These are phyloP conservation scores for California macrophylla DNA, from an alignment of 441 rosid species.

Conservation along the genomic window DNA sequence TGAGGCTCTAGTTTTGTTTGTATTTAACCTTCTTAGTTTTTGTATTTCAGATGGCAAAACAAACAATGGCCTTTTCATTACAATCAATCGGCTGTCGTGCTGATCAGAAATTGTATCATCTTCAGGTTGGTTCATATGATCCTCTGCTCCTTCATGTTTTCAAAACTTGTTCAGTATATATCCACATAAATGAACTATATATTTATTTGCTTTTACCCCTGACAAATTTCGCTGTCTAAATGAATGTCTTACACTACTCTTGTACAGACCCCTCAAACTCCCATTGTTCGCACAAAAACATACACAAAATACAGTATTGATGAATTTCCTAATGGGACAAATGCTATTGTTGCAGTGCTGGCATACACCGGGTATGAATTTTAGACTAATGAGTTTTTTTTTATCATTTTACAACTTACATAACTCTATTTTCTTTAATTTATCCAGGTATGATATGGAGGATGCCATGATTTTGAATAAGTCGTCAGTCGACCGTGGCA, in stretches of 20 bases:
- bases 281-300: conserved; percentile 73
- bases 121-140: conserved; percentile 45
- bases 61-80: conserved; percentile 87
- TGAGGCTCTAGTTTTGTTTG: neutral
- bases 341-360: conserved; percentile 96
- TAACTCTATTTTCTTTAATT: conserved; percentile 13
- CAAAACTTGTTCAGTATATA: neutral
- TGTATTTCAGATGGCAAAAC: conserved; percentile 76
- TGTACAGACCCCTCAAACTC: conserved; percentile 92
- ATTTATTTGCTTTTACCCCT: neutral
- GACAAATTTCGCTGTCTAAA: too few relatives aligned
- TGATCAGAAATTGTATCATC: conserved; percentile 91
- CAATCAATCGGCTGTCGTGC: conserved; percentile 77
- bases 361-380: conserved; percentile 77
- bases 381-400: conserved; percentile 11
- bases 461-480: conserved; percentile 97
- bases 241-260: neutral
- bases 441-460: conserved; percentile 87
- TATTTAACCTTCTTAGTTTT: neutral
- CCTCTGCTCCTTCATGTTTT: neutral
- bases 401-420: conserved; percentile 2
- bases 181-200: neutral
- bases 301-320: conserved; percentile 65
- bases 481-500: conserved; percentile 87
- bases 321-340: conserved; percentile 84